Conservation (phyloP, 208 protist species). For the Crithidia fasciculata region DNA sequence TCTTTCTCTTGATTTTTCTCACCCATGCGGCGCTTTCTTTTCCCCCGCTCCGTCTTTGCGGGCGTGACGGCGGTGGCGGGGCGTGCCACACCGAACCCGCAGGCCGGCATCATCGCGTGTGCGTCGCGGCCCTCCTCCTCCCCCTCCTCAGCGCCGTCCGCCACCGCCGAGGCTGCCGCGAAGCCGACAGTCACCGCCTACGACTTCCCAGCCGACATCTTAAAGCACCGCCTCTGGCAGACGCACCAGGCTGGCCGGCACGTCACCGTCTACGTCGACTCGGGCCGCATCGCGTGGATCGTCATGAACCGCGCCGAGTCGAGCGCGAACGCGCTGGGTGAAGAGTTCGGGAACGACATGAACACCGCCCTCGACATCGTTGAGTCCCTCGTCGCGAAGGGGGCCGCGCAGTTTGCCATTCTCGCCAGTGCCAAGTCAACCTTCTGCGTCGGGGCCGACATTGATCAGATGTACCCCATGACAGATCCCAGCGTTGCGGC, state of each 20-base stretch:
- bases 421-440: constrained; percentile 76
- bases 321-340: constrained; percentile 78
- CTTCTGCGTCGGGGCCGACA: constrained; percentile 85
- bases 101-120: neutral
- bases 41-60: constrained; percentile 17
- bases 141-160: neutral
- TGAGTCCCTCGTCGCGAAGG: constrained; percentile 62
- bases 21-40: constrained; percentile 47
- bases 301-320: constrained; percentile 82
- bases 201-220: constrained; percentile 57
- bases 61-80: constrained; percentile 9
- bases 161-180: constrained; percentile 5
- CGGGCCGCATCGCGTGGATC: constrained; percentile 74
- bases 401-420: constrained; percentile 63
- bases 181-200: constrained; percentile 36
- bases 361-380: constrained; percentile 63
- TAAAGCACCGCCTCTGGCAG: constrained; percentile 53
- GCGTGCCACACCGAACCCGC: constrained; percentile 6
- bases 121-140: neutral
- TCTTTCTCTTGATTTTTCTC: neutral
- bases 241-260: constrained; percentile 60
- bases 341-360: constrained; percentile 63
- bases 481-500: constrained; percentile 53
- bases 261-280: constrained; percentile 80
- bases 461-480: constrained; percentile 82